Evolutionary conservation across 2,329 filamentous ascomycete genomes (phyloP).

Genomic region (Colletotrichum abscissum): DNA sequence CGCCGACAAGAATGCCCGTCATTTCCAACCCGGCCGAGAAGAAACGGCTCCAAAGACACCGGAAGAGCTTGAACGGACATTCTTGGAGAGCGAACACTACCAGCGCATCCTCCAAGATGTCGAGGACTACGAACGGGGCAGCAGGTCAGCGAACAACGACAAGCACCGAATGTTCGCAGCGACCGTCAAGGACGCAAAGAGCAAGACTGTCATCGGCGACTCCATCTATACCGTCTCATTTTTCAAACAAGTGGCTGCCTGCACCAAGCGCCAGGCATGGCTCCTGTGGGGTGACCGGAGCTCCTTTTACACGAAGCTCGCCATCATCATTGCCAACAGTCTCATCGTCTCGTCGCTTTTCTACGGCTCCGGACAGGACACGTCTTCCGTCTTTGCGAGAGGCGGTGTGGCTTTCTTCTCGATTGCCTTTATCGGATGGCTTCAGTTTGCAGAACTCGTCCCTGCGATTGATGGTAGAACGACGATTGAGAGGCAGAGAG

Average conservation of each 20-base stretch:
- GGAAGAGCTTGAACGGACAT: constrained; percentile 70
- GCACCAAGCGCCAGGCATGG: constrained; percentile 82
- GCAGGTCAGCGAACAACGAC: constrained; percentile 49
- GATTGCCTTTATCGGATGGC: constrained; percentile 35
- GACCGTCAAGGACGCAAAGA: constrained; percentile 61
- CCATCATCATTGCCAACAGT: constrained; percentile 79
- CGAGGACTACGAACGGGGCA: constrained; percentile 48
- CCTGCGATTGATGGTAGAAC: constrained; percentile 27
- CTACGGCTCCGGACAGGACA: constrained; percentile 67
- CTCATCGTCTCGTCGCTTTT: constrained; percentile 85
- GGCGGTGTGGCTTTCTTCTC: constrained; percentile 29
- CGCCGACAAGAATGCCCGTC: constrained; percentile 73
- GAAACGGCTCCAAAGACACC: constrained; percentile 71
- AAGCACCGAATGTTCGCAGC: constrained; percentile 32
- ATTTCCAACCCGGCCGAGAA: constrained; percentile 70
- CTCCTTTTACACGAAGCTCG: constrained; percentile 81
- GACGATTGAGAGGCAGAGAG: constrained; percentile 29
- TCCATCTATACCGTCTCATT: constrained; percentile 84
- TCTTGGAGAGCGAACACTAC: constrained; percentile 67
- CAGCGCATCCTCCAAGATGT: constrained; percentile 68
- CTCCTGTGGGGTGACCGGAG: constrained; percentile 80
- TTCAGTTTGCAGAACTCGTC: constrained; percentile 32
- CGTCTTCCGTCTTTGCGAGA: constrained; percentile 22
- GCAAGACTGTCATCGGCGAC: constrained; percentile 73
- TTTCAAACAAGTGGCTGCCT: constrained; percentile 73